Evolutionary conservation across 1,284 basidiomycete genomes (phyloP), one percentile per base, ranked within the genome.

Genomic region (Cystobasidiaceae sp.): DNA sequence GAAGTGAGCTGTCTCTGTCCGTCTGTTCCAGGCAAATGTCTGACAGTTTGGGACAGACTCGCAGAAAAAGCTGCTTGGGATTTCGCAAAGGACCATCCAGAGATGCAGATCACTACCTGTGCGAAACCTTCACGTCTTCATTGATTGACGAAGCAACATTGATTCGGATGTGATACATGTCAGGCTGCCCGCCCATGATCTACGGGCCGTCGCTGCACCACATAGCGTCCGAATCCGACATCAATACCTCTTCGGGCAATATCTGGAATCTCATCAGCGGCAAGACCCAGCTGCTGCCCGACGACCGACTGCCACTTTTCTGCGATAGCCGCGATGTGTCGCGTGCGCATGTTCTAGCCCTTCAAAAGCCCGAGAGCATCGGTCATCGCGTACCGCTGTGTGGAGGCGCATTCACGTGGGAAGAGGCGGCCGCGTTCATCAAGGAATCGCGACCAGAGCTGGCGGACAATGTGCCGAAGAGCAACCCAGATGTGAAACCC

Each of bases 321-420:
- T 76, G 78, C 37, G 77, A 78, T 59, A 77, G 78, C 17, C 72
- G 78, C 0, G 77, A 79, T 48, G 74, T 78, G 17, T 77, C 78
- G 0, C 55, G 70, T 11, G 70, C 74, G 1, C 78, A 79, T 55
- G 62, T 76, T 37, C 68, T 74, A 28, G 70, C 75, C 5, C 72
- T 79, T 15, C 43, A 70, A 2, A 68, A 54, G 4, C 46, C 67
- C 2, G 69, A 74, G 15, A 76, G 76, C 1, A 73, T 71, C 5
- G 72, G 70, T 11, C 62, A 77, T 60, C 66, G 78, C 0, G 77
- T 76, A 8, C 43, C 41, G 9, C 45, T 59, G 2, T 59, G 56
- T 21, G 56, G 56, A 21, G 56, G 59, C 3, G 49, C 49, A 28
- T 51, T 62, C 41, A 51, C 50, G 9, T 62, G 59, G 59, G 8